Evolutionary conservation across 768 basidiomycete genomes (phyloP).

Genomic region (Hydnomerulius pinastri): DNA sequence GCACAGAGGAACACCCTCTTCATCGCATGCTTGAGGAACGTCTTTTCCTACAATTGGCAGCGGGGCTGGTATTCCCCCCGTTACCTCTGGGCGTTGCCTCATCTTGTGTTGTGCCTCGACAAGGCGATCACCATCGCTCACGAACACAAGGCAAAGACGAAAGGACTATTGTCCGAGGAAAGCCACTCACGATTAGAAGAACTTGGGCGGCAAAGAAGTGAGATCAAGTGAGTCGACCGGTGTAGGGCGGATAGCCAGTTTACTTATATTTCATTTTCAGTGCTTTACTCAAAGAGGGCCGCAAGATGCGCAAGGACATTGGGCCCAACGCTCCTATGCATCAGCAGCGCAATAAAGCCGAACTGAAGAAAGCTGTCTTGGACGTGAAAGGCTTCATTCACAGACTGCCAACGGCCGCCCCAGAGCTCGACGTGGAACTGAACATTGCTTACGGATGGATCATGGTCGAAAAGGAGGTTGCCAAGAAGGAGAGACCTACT

Average conservation of each 20-base stretch:
- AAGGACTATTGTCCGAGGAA: slow-evolving; percentile 28
- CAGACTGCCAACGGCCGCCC: slow-evolving; percentile 19
- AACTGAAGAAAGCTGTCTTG: slow-evolving; percentile 28
- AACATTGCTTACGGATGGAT: slow-evolving; percentile 37
- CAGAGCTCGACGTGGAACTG: slow-evolving; percentile 28
- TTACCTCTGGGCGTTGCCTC: slow-evolving; percentile 41
- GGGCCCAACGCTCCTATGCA: slow-evolving; percentile 35
- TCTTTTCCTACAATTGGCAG: slow-evolving; percentile 30
- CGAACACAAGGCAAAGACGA: slow-evolving; percentile 33
- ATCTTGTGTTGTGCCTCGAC: slow-evolving; percentile 44
- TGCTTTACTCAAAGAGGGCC: slow-evolving; percentile 24
- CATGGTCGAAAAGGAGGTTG: slow-evolving; percentile 14
- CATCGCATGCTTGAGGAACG: slow-evolving; percentile 27
- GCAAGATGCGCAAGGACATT: slow-evolving; percentile 31
- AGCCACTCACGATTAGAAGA: slow-evolving; percentile 39
- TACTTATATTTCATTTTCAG: slow-evolving; percentile 17
- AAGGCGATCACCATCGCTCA: slow-evolving; percentile 24
- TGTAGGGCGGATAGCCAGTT: background rate
- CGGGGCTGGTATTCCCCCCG: slow-evolving; percentile 34
- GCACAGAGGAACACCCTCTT: slow-evolving; percentile 30
- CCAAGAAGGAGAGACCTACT: slow-evolving; percentile 17
- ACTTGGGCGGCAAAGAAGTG: slow-evolving; percentile 29
- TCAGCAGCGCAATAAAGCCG: slow-evolving; percentile 16
- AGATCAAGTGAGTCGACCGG: slow-evolving; percentile 32
- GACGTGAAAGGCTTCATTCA: slow-evolving; percentile 31